Conservation (phyloP, 768 basidiomycete genomes). For the Lyophyllum shimeji region DNA sequence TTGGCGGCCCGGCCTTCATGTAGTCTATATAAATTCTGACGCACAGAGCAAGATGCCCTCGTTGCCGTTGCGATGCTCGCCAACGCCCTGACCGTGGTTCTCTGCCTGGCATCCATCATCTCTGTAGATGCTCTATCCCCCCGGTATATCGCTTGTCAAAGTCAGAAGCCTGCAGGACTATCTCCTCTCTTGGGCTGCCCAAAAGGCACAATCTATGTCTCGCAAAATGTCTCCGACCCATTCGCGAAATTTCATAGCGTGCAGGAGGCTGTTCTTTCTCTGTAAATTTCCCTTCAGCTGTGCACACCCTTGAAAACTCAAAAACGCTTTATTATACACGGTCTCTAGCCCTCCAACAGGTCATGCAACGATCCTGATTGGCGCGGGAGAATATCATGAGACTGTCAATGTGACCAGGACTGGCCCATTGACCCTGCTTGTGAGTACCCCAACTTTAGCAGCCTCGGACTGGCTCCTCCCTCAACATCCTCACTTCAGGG, state of each 20-base stretch:
- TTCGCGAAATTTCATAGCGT: slow-evolving; percentile 46
- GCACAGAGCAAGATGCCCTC: not conserved
- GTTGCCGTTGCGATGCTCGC: not conserved
- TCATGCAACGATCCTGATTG: slow-evolving; percentile 51
- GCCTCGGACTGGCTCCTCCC: not conserved
- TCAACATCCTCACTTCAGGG: slow-evolving; percentile 35
- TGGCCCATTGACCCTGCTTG: slow-evolving; percentile 57
- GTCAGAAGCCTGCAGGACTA: slow-evolving; percentile 38
- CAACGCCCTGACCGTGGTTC: not conserved
- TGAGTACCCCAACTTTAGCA: slow-evolving; percentile 24
- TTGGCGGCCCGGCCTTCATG: not conserved
- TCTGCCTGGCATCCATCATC: not conserved
- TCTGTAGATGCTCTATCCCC: slow-evolving; percentile 40
- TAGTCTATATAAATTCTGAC: not conserved
- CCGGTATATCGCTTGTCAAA: slow-evolving; percentile 47
- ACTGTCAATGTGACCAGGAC: slow-evolving; percentile 54
- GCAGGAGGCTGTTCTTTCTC: slow-evolving; percentile 54
- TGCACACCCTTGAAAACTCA: not conserved
- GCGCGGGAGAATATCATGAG: slow-evolving; percentile 59
- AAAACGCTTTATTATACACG: not conserved
- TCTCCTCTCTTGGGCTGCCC: slow-evolving; percentile 56
- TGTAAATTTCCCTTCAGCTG: slow-evolving; percentile 36
- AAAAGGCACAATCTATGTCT: slow-evolving; percentile 59
- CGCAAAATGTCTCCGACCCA: slow-evolving; percentile 38
- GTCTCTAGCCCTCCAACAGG: slow-evolving; percentile 38